phyloP scores from a whole-genome alignment of 2,329 filamentous ascomycete genomes.

The Fusarium compactum region DNA sequence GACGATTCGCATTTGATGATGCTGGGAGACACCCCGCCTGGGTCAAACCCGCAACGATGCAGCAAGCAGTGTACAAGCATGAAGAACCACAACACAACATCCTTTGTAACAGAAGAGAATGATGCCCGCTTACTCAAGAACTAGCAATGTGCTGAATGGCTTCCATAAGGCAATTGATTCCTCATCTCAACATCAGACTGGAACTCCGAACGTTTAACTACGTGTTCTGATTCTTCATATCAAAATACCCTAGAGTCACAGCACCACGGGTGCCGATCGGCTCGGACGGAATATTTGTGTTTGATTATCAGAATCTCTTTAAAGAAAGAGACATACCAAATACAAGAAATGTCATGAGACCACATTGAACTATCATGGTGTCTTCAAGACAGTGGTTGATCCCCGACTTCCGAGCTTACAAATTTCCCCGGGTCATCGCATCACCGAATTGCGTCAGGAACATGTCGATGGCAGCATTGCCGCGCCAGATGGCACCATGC shows the following conservation, averaged over 20 bases:
- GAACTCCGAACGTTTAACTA: too few relatives aligned
- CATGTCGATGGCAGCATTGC: conserved; percentile 46
- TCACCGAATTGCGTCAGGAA: conserved; percentile 45
- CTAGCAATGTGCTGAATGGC: neutral
- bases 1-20: neutral
- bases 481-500: conserved; percentile 44
- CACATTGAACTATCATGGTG: conserved; percentile 12
- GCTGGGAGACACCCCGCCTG: neutral
- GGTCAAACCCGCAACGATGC: fast-evolving
- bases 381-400: neutral
- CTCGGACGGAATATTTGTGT: conserved; percentile 28
- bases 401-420: conserved; percentile 38
- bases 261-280: conserved; percentile 15
- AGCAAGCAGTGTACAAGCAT: too few relatives aligned
- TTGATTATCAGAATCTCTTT: conserved; percentile 16
- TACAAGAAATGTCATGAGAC: neutral
- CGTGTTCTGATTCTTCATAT: neutral
- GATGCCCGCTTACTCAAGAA: fast-evolving
- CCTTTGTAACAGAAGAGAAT: fast-evolving
- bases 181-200: too few relatives aligned
- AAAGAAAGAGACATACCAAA: neutral
- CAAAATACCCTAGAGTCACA: conserved; percentile 10
- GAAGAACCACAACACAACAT: neutral
- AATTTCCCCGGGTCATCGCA: conserved; percentile 32
- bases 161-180: fast-evolving